Base-by-base conservation (phyloP, 2,329 filamentous ascomycete genomes). In the Phialophora expanda region DNA sequence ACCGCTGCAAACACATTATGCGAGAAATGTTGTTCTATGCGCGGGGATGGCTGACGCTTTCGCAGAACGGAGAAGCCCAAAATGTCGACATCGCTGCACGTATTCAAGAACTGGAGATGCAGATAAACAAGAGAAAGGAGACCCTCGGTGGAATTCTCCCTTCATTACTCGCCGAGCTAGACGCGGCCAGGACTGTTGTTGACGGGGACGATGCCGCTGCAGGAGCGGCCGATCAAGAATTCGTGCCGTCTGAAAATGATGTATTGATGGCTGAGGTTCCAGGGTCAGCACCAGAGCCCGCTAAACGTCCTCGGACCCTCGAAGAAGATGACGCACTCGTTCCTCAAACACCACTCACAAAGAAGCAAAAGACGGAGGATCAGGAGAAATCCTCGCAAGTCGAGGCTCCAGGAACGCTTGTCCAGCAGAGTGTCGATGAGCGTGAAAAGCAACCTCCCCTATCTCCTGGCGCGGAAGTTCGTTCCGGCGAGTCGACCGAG, bases 1-100 rank as follows among this genome's bases (percentile, higher is more conserved):
- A 55, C 24, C 46, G 20, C 28, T 32, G 51, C 57, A 62, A 66
- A 51, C 48, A 56, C 22, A 20, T 41, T 28, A 11, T 64, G 46
- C 30, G n/a, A 9, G 46, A 53, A 14, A 22, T 60, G 22, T 14
- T 55, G 48, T 4, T 50, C 14, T 20, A 55, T 3, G 56, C 56
- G 24, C 46, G 48, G 53, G 46, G 60, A 8, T 32, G n/a, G 34
- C 22, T 46, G n/a, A 46, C 9, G n/a, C 28, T 41, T n/a, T 54
- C 28, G n/a, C 53, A 38, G 11, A 51, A 56, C 24, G 56, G 9
- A 4, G 30, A 59, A 44, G 8, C 20, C 41, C 24, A n/a, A 51
- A 38, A 41, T 28, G 28, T 50, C 17, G 28, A 61, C 30, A 17
- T 26, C 20, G 22, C 17, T 32, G 50, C 34, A 32, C 26, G 53